Conservation (phyloP, 305 asterid genomes). For the Solanum hybrid region DNA sequence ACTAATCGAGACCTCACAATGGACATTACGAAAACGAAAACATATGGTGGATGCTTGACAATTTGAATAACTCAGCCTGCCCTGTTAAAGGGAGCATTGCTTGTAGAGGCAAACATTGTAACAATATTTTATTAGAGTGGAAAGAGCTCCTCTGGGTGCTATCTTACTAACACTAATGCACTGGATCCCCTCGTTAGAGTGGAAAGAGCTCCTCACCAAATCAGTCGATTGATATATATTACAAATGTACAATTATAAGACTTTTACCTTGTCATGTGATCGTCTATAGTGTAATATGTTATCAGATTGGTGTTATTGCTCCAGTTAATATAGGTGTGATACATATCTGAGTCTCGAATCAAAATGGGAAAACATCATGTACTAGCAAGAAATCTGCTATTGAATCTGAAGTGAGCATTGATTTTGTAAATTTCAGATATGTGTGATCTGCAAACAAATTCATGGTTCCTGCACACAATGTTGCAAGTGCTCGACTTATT, state of each 20-base stretch:
- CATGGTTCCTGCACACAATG: constrained; percentile 99
- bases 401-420: constrained; percentile 4
- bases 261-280: not conserved
- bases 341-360: not conserved
- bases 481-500: constrained; percentile 86
- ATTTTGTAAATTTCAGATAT: constrained; percentile 51
- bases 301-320: not conserved
- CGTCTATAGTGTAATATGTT: not conserved
- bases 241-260: not conserved
- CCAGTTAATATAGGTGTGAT: not conserved
- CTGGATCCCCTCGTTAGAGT: not conserved
- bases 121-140: not conserved
- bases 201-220: not conserved
- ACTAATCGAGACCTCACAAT: not conserved
- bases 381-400: not conserved
- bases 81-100: not conserved
- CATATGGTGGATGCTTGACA: not conserved
- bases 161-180: not conserved
- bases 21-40: not conserved
- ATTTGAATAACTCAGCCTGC: not conserved
- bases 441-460: constrained; percentile 97
- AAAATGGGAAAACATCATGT: not conserved
- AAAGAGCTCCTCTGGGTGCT: not conserved
- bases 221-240: not conserved
- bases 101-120: not conserved